These are phyloP conservation scores for Pseudopyrenochaeta lycopersici DNA, from an alignment of 2,329 filamentous ascomycete species.

Conservation along the genomic window DNA sequence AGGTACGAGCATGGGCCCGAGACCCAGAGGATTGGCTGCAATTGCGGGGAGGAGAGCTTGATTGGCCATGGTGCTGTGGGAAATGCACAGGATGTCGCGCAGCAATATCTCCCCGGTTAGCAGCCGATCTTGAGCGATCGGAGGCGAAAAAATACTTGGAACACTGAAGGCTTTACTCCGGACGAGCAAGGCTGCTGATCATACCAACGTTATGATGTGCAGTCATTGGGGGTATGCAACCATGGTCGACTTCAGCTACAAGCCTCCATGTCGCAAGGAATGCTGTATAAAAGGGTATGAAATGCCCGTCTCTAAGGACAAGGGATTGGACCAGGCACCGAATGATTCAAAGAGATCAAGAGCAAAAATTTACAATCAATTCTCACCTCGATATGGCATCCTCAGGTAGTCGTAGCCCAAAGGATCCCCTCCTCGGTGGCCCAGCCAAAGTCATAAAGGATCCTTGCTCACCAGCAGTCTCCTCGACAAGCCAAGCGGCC, in stretches of 20 bases:
- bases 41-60: not conserved
- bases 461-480: conserved; percentile 10
- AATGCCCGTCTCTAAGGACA: not conserved
- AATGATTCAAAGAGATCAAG: not conserved
- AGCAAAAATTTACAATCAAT: not conserved
- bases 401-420: conserved; percentile 5
- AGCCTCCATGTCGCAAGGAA: not conserved
- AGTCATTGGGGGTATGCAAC: too few relatives aligned
- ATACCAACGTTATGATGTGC: not conserved
- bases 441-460: conserved; percentile 14
- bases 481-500: conserved; percentile 13
- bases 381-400: conserved; percentile 16
- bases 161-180: too few relatives aligned
- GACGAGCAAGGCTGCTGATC: not conserved
- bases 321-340: too few relatives aligned
- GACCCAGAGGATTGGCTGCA: not conserved
- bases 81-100: too few relatives aligned
- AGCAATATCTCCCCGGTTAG: too few relatives aligned
- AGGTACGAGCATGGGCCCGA: conserved; percentile 4
- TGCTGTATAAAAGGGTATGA: not conserved
- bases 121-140: too few relatives aligned
- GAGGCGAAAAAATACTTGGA: too few relatives aligned
- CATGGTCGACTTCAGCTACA: too few relatives aligned
- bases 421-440: conserved; percentile 23
- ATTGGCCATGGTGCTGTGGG: not conserved